A percentile compares a stretch with the other conserved stretches of the same genome.
Conservation (phyloP, 768 basidiomycete genomes). For the Psilocybe cubensis region DNA sequence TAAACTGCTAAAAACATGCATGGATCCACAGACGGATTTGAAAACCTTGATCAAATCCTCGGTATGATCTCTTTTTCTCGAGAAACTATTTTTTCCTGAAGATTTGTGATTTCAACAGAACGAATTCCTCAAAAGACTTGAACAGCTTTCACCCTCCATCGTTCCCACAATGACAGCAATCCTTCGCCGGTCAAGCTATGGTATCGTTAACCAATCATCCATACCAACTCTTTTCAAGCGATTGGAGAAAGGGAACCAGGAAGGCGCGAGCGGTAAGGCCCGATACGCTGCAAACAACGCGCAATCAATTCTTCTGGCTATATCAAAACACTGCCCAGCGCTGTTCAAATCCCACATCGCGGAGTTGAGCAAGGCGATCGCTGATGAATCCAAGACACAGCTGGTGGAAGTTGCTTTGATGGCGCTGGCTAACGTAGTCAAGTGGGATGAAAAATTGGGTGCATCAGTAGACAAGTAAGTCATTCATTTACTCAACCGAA, state of each 20-base stretch:
- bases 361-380: conserved; percentile 76
- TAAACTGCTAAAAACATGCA: conserved; percentile 78
- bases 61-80: conserved; percentile 41
- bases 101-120: conserved; percentile 40
- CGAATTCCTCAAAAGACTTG: conserved; percentile 80
- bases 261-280: conserved; percentile 37
- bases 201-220: conserved; percentile 83
- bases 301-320: conserved; percentile 51
- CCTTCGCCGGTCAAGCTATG: conserved; percentile 70
- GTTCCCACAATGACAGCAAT: conserved; percentile 71
- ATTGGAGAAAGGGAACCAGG: conserved; percentile 48
- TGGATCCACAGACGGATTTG: conserved; percentile 85
- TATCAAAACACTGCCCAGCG: conserved; percentile 77
- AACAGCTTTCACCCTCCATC: conserved; percentile 65
- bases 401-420: conserved; percentile 74
- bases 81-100: background rate
- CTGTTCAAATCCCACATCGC: conserved; percentile 75
- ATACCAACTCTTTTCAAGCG: conserved; percentile 81
- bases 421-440: conserved; percentile 71
- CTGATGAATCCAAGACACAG: conserved; percentile 58
- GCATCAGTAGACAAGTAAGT: conserved; percentile 67
- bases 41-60: conserved; percentile 79
- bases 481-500: background rate
- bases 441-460: conserved; percentile 57
- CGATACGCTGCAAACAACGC: conserved; percentile 49